Conservation (phyloP, 2,329 filamentous ascomycete species). For the Biscogniauxia mediterranea region DNA sequence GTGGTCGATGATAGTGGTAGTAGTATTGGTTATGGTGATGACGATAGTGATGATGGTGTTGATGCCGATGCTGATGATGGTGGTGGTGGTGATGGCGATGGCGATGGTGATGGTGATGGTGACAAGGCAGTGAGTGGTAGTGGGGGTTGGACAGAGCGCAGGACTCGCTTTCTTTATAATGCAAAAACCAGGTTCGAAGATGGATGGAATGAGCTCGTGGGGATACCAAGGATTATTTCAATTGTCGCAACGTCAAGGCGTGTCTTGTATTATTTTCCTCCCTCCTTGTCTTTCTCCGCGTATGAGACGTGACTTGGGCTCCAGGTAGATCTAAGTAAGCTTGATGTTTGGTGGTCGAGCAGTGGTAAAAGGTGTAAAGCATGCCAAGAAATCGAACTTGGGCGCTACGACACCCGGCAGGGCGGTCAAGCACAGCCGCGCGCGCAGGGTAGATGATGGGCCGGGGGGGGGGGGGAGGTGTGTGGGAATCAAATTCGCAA, state of each 20-base stretch:
- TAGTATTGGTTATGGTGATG: not conserved
- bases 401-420: constrained; percentile 13
- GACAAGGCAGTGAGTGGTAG: constrained; percentile 8
- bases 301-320: not conserved
- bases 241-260: not conserved
- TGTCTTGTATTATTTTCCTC: not conserved
- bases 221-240: constrained; percentile 1
- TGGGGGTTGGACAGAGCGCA: constrained; percentile 16
- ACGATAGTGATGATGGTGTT: not conserved
- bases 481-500: constrained; percentile 14
- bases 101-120: constrained; percentile 6
- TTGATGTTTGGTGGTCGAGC: not conserved
- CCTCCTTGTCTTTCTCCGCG: not conserved
- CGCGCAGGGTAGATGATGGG: constrained; percentile 12
- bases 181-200: constrained; percentile 6
- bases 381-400: constrained; percentile 8
- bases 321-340: constrained; percentile 3
- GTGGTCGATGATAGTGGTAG: constrained; percentile 1
- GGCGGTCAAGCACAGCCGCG: constrained; percentile 23
- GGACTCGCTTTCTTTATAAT: constrained; percentile 16
- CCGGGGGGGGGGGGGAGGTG: constrained; percentile 2
- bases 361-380: constrained; percentile 2
- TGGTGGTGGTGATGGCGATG: not conserved
- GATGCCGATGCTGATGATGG: too few relatives aligned
- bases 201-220: not conserved